Percentiles rank a stretch among this genome's conserved stretches.
phyloP scores from a whole-genome alignment of 805 yeast species.

The Teunomyces cretensis region DNA sequence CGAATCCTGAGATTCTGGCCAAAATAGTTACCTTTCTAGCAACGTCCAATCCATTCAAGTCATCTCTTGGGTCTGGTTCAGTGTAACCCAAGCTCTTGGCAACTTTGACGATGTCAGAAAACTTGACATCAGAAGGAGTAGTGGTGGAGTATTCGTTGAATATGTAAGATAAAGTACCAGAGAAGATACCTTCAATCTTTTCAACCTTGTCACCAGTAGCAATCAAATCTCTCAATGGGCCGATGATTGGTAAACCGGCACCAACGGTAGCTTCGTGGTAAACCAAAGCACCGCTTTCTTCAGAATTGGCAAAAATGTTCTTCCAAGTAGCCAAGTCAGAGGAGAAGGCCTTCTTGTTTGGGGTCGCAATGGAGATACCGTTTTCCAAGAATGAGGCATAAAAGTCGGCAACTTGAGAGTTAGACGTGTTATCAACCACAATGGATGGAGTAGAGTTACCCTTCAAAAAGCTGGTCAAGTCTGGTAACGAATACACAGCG shows the following conservation, averaged over 20 bases:
- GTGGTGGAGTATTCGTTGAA: slow-evolving; percentile 89
- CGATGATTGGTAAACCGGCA: slow-evolving; percentile 94
- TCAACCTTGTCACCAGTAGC: slow-evolving; percentile 91
- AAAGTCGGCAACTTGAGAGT: slow-evolving; percentile 67
- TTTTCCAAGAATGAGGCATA: slow-evolving; percentile 72
- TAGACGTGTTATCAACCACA: slow-evolving; percentile 92
- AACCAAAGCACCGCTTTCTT: slow-evolving; percentile 63
- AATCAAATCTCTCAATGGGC: slow-evolving; percentile 83
- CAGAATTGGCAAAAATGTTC: slow-evolving; percentile 58
- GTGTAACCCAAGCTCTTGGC: slow-evolving; percentile 95
- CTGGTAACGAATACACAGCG: slow-evolving; percentile 53
- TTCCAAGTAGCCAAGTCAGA: slow-evolving; percentile 75
- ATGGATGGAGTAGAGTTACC: slow-evolving; percentile 74
- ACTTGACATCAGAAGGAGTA: slow-evolving; percentile 58
- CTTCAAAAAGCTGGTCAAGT: slow-evolving; percentile 60
- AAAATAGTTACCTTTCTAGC: slow-evolving; percentile 97
- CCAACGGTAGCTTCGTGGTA: slow-evolving; percentile 99
- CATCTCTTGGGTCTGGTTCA: slow-evolving; percentile 99
- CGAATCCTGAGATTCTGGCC: slow-evolving; percentile 87
- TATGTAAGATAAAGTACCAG: slow-evolving; percentile 93
- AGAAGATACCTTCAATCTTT: slow-evolving; percentile 92
- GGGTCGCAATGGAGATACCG: slow-evolving; percentile 94
- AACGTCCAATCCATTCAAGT: slow-evolving; percentile 94
- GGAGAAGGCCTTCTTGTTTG: slow-evolving; percentile 97
- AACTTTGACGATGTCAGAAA: slow-evolving; percentile 83